These are phyloP conservation scores for Zalaria sp. DNA, from an alignment of 2,329 filamentous ascomycete genomes.

Conservation along the genomic window DNA sequence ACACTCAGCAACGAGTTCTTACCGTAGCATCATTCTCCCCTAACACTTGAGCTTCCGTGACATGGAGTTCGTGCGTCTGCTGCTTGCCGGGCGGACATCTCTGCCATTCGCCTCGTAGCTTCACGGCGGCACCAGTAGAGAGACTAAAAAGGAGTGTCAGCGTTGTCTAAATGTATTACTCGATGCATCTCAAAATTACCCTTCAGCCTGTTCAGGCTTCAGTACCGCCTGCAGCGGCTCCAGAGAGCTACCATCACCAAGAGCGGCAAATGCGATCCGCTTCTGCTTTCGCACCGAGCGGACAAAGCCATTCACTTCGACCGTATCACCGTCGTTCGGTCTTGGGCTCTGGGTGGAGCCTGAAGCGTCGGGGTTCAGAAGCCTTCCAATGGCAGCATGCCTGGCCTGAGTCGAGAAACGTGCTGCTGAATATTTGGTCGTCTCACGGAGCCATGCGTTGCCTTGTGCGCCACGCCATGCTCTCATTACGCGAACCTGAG, in stretches of 20 bases:
- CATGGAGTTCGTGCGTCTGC: constrained; percentile 71
- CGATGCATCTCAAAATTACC: constrained; percentile 39
- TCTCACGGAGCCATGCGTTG: too few relatives aligned
- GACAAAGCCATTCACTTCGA: constrained; percentile 58
- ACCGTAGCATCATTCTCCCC: constrained; percentile 71
- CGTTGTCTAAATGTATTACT: neutral
- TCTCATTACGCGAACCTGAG: too few relatives aligned
- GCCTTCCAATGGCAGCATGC: too few relatives aligned
- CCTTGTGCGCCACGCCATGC: too few relatives aligned
- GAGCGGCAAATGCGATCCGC: constrained; percentile 63
- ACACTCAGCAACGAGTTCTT: constrained; percentile 19
- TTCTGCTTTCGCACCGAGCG: constrained; percentile 81
- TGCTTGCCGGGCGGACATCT: constrained; percentile 49
- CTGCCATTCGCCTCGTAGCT: constrained; percentile 64
- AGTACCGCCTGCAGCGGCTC: constrained; percentile 69
- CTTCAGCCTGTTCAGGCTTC: constrained; percentile 53
- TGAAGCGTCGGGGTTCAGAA: too few relatives aligned
- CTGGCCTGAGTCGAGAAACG: too few relatives aligned
- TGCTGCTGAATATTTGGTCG: too few relatives aligned
- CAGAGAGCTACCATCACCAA: constrained; percentile 77
- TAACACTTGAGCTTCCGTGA: constrained; percentile 52
- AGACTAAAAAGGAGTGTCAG: constrained; percentile 40
- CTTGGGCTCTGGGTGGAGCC: too few relatives aligned
- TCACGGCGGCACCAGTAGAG: constrained; percentile 67
- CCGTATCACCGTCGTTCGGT: neutral